These are phyloP conservation scores for Candolleomyces aberdarensis DNA, from an alignment of 768 basidiomycete genomes.

Conservation along the genomic window DNA sequence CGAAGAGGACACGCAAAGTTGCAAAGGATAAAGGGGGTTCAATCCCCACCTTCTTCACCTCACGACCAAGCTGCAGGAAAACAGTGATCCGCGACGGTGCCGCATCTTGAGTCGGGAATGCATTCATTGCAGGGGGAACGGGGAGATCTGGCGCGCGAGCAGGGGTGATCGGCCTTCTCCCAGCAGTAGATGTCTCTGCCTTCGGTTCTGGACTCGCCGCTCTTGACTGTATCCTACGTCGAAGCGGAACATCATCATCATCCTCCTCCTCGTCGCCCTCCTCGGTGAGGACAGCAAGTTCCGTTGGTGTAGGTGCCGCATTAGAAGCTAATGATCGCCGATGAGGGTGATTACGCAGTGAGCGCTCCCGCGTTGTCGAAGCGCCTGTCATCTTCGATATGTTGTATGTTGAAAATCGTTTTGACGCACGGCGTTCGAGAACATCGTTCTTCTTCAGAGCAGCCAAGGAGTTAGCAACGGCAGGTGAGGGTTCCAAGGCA, in stretches of 20 bases:
- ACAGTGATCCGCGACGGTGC: slow-evolving; percentile 53
- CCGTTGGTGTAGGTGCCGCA: slow-evolving; percentile 57
- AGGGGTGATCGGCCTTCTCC: slow-evolving; percentile 20
- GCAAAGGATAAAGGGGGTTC: slow-evolving; percentile 71
- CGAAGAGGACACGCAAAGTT: slow-evolving; percentile 80
- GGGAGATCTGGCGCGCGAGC: slow-evolving; percentile 16
- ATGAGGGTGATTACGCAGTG: slow-evolving; percentile 50
- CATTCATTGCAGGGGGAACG: slow-evolving; percentile 40
- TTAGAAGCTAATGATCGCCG: slow-evolving; percentile 64
- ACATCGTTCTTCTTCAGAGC: slow-evolving; percentile 85
- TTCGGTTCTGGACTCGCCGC: slow-evolving; percentile 37
- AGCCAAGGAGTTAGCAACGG: slow-evolving; percentile 77
- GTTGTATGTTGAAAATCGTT: slow-evolving; percentile 93
- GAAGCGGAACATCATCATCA: slow-evolving; percentile 7
- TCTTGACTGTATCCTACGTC: slow-evolving; percentile 28
- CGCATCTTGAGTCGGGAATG: slow-evolving; percentile 8
- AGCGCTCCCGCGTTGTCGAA: slow-evolving; percentile 44
- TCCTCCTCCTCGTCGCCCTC: slow-evolving; percentile 59
- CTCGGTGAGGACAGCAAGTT: slow-evolving; percentile 72
- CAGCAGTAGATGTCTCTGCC: slow-evolving; percentile 1
- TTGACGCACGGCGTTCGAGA: slow-evolving; percentile 88
- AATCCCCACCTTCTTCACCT: slow-evolving; percentile 83
- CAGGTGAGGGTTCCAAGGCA: slow-evolving; percentile 43
- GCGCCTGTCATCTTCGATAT: slow-evolving; percentile 88
- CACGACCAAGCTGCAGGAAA: slow-evolving; percentile 86